These are phyloP conservation scores for Phyllosticta citriasiana DNA, from an alignment of 2,329 filamentous ascomycete genomes.

Conservation along the genomic window DNA sequence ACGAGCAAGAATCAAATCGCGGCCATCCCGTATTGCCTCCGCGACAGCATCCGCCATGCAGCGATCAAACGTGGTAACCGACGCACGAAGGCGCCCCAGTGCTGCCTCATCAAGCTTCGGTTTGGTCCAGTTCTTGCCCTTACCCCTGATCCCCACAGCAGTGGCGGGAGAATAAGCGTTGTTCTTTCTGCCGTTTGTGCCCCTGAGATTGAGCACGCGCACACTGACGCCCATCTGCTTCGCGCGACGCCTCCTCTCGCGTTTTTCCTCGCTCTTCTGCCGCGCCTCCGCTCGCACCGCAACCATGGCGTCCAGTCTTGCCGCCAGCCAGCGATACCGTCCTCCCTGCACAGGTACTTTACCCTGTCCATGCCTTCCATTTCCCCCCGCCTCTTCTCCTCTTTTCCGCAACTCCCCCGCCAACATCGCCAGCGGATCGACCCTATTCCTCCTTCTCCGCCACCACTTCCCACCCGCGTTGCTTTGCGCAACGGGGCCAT, in stretches of 20 bases:
- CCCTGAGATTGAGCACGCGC: background rate
- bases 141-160: too few species aligned
- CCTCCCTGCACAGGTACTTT: too few species aligned
- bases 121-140: background rate
- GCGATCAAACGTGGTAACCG: background rate
- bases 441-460: too few species aligned
- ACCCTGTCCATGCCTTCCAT: too few species aligned
- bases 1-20: background rate
- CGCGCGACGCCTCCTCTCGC: background rate
- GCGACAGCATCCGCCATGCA: background rate
- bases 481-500: background rate
- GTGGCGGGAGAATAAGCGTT: too few species aligned
- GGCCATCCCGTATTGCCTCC: background rate
- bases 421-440: background rate
- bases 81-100: background rate
- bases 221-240: background rate
- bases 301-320: constrained; percentile 57
- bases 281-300: background rate
- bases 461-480: background rate
- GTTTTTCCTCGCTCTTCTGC: background rate
- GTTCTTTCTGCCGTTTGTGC: background rate
- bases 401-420: background rate
- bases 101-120: background rate
- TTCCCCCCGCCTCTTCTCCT: background rate
- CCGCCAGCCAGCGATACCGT: background rate